A percentile compares a stretch with the other conserved stretches of the same genome.
Conservation (phyloP, 2,329 filamentous ascomycete species). For the Trichoderma endophyticum region DNA sequence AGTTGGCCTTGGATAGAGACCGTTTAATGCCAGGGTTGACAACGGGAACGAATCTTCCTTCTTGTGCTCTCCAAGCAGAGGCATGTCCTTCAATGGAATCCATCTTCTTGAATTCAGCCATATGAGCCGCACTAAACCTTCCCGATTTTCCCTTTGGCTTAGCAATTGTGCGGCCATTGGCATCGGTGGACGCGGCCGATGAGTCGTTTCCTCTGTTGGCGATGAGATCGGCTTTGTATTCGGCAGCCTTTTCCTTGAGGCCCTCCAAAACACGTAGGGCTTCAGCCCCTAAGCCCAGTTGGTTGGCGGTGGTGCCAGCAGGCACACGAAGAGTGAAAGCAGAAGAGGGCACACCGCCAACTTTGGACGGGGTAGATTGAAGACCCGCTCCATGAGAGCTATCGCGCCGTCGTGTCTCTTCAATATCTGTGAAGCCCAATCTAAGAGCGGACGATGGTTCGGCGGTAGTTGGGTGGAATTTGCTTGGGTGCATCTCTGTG, state of each 20-base stretch:
- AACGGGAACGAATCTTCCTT: slow-evolving; percentile 50
- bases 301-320: slow-evolving; percentile 40
- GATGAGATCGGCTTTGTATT: slow-evolving; percentile 66
- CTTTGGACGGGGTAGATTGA: slow-evolving; percentile 64
- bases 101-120: slow-evolving; percentile 94
- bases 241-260: slow-evolving; percentile 67
- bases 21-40: slow-evolving; percentile 37
- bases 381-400: slow-evolving; percentile 33
- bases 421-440: slow-evolving; percentile 78
- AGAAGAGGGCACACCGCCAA: slow-evolving; percentile 47
- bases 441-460: slow-evolving; percentile 75
- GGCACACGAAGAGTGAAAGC: slow-evolving; percentile 69
- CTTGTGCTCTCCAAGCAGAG: slow-evolving; percentile 67
- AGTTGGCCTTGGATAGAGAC: slow-evolving; percentile 46
- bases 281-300: slow-evolving; percentile 57
- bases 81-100: slow-evolving; percentile 88
- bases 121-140: slow-evolving; percentile 81
- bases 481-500: slow-evolving; percentile 89
- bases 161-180: slow-evolving; percentile 66
- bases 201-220: slow-evolving; percentile 55
- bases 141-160: slow-evolving; percentile 72
- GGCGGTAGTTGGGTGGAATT: slow-evolving; percentile 71
- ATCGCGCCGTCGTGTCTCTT: slow-evolving; percentile 28
- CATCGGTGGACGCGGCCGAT: slow-evolving; percentile 35
- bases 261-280: slow-evolving; percentile 62